Percentiles rank a stretch among this genome's conserved stretches.
Conservation (phyloP, 768 basidiomycete genomes). For the Mycena polygramma region DNA sequence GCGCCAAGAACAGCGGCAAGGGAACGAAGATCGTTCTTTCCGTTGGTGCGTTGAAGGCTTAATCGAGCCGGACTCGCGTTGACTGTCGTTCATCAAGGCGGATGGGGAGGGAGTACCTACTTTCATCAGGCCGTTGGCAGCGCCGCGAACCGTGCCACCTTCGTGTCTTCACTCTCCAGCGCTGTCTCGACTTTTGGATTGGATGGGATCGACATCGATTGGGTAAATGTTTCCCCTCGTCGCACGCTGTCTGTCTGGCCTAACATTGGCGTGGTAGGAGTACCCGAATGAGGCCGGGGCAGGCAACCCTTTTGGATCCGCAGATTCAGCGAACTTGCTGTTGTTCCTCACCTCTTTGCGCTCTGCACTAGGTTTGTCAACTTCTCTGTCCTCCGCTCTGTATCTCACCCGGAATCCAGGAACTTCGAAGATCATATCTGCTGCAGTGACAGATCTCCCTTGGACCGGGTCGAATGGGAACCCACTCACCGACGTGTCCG, state of each 20-base stretch:
- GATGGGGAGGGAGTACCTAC: conserved; percentile 65
- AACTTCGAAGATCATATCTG: conserved; percentile 72
- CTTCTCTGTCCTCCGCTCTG: background rate
- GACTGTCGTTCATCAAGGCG: conserved; percentile 43
- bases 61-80: conserved; percentile 39
- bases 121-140: conserved; percentile 64
- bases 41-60: conserved; percentile 56
- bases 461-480: conserved; percentile 74
- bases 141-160: conserved; percentile 53
- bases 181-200: conserved; percentile 63
- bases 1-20: conserved; percentile 58
- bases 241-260: too few relatives aligned
- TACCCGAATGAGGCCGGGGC: conserved; percentile 77
- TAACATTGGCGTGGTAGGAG: conserved; percentile 57
- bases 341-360: conserved; percentile 71
- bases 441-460: conserved; percentile 77
- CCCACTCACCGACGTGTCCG: conserved; percentile 74
- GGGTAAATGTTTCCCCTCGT: conserved; percentile 51
- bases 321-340: conserved; percentile 76
- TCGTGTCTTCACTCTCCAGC: conserved; percentile 58
- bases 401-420: conserved; percentile 45
- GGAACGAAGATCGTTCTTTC: conserved; percentile 67
- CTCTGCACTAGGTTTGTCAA: conserved; percentile 54
- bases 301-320: conserved; percentile 69
- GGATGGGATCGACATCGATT: conserved; percentile 69